phyloP scores from a whole-genome alignment of 2,329 filamentous ascomycete genomes.

The Pseudogymnoascus sp. region DNA sequence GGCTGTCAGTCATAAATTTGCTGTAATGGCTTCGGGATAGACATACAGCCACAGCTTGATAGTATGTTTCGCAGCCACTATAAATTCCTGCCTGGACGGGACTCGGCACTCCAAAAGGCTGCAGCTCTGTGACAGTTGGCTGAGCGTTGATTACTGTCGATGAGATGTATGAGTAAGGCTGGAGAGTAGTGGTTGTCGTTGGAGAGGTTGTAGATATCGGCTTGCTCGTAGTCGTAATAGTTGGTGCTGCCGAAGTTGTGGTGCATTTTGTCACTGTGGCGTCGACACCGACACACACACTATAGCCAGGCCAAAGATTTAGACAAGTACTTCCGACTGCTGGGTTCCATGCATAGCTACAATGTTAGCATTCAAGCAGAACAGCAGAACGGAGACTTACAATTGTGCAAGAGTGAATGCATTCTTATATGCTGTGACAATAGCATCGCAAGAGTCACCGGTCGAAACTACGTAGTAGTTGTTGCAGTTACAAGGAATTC shows the following conservation, averaged over 20 bases:
- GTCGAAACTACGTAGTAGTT: not conserved
- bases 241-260: conserved; percentile 2
- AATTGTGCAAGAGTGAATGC: not conserved
- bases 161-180: conserved; percentile 4
- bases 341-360: conserved; percentile 25
- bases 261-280: not conserved
- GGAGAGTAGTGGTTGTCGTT: conserved; percentile 4
- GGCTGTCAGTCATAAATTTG: not conserved
- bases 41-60: conserved; percentile 3
- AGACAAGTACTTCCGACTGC: conserved; percentile 21
- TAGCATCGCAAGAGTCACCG: conserved; percentile 6
- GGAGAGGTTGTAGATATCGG: not conserved
- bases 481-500: conserved; percentile 8
- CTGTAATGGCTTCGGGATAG: not conserved
- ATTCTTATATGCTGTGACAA: not conserved
- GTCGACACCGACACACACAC: conserved; percentile 18
- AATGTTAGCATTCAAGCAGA: not conserved
- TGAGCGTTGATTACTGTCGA: conserved; percentile 6
- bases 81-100: not conserved
- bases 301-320: conserved; percentile 20
- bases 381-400: not conserved
- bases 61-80: conserved; percentile 1
- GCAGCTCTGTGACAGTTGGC: conserved; percentile 5
- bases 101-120: not conserved
- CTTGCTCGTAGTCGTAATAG: conserved; percentile 6